Evolutionary conservation across 2,329 filamentous ascomycete genomes (phyloP).

Genomic region (Diaporthe batatas): DNA sequence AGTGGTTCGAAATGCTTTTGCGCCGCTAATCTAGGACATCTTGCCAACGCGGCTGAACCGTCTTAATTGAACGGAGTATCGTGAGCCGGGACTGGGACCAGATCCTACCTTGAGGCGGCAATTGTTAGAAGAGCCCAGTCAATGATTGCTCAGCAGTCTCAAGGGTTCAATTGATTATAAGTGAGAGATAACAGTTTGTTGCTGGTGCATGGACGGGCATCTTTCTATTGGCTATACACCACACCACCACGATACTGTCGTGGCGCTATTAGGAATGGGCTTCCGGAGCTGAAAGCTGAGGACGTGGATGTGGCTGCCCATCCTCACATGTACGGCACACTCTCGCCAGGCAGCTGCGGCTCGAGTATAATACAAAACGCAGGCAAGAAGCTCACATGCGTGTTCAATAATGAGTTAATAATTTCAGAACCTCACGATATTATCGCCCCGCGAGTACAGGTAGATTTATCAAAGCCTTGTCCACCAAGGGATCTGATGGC

Average conservation of each 20-base stretch:
- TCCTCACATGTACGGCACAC: not conserved
- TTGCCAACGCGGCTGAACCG: too few relatives aligned
- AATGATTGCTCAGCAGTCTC: not conserved
- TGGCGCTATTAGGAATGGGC: not conserved
- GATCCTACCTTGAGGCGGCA: not conserved
- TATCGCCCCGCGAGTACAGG: not conserved
- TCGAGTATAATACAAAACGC: too few relatives aligned
- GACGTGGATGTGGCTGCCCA: not conserved
- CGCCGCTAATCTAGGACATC: too few relatives aligned
- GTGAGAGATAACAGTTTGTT: too few relatives aligned
- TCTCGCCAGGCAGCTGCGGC: not conserved
- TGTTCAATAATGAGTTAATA: too few relatives aligned
- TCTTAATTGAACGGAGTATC: too few relatives aligned
- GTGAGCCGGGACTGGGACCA: not conserved
- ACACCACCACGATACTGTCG: not conserved
- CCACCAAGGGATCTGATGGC: not conserved
- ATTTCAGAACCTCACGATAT: too few relatives aligned
- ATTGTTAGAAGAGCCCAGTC: not conserved
- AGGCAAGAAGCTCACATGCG: too few relatives aligned
- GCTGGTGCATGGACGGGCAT: not conserved
- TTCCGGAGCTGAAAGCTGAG: constrained; percentile 9
- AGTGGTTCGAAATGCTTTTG: too few relatives aligned
- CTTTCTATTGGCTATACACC: not conserved
- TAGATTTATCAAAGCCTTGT: too few relatives aligned
- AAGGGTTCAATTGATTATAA: too few relatives aligned